A percentile compares a stretch with the other conserved stretches of the same genome.
phyloP scores from a whole-genome alignment of 2,329 filamentous ascomycete genomes.

The Ceratocystis huliohia region DNA sequence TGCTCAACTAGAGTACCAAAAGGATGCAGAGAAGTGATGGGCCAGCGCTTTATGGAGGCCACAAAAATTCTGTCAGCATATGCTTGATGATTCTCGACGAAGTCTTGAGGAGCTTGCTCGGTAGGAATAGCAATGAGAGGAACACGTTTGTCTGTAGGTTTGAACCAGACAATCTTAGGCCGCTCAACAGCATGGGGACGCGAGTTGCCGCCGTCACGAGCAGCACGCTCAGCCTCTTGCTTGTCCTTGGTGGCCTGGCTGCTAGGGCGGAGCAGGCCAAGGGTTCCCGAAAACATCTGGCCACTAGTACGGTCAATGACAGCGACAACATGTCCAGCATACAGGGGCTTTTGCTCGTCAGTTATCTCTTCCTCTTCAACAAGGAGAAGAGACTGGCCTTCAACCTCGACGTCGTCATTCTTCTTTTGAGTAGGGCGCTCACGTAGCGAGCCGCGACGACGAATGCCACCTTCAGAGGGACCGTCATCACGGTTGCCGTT shows the following conservation, averaged over 20 bases:
- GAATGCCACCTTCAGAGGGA: constrained; percentile 66
- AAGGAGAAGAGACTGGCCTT: constrained; percentile 88
- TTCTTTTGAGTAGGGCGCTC: constrained; percentile 98
- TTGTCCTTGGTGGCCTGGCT: constrained; percentile 99
- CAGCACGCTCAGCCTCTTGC: constrained; percentile 89
- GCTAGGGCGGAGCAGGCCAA: constrained; percentile 85
- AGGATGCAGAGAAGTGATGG: constrained; percentile 96
- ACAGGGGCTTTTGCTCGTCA: constrained; percentile 93
- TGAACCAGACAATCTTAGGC: constrained; percentile 99
- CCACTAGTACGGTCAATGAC: constrained; percentile 94
- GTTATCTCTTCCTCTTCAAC: constrained; percentile 98
- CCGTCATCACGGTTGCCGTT: constrained; percentile 58
- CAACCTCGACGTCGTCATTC: constrained; percentile 97
- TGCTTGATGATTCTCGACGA: constrained; percentile 95
- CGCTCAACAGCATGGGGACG: constrained; percentile 60
- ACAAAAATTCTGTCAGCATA: constrained; percentile 98
- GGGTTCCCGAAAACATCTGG: constrained; percentile 97
- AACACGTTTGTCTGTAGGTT: constrained; percentile 97
- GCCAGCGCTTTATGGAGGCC: constrained; percentile 98
- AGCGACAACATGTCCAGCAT: constrained; percentile 91
- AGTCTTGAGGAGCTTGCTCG: constrained; percentile 92
- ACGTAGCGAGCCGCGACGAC: constrained; percentile 83
- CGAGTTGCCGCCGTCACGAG: constrained; percentile 57
- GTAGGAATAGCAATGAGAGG: constrained; percentile 96
- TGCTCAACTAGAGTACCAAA: constrained; percentile 97